Evolutionary conservation across 164 flowering plant genomes (phyloP).

Genomic region (Vitis rotundifolia): DNA sequence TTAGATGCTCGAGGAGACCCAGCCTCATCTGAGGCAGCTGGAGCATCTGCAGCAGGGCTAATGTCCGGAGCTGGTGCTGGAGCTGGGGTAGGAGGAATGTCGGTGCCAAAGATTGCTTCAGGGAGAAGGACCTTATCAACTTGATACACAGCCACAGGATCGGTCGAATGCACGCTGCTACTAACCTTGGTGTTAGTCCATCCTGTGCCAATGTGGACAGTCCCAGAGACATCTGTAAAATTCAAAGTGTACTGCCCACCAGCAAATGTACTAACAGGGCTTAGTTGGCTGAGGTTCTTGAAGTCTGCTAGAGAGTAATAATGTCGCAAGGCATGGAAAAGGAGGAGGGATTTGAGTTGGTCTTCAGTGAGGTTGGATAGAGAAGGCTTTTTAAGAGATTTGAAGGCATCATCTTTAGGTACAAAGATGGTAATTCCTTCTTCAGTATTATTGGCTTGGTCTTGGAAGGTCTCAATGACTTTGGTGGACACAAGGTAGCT

Average conservation of each 20-base stretch:
- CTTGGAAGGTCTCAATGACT: conserved; percentile 80
- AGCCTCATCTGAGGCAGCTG: conserved; percentile 13
- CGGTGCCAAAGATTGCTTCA: conserved; percentile 77
- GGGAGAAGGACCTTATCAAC: conserved; percentile 78
- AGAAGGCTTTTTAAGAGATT: conserved; percentile 61
- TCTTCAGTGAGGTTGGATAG: conserved; percentile 67
- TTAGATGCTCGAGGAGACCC: conserved; percentile 30
- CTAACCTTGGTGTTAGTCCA: conserved; percentile 68
- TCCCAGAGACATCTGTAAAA: conserved; percentile 66
- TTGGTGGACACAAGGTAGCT: conserved; percentile 55
- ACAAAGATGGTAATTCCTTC: conserved; percentile 86
- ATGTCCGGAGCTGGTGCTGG: conserved; percentile 79
- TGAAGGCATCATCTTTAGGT: conserved; percentile 74
- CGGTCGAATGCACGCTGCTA: conserved; percentile 71
- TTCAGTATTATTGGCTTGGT: conserved; percentile 81
- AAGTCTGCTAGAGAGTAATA: conserved; percentile 73
- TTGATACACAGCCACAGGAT: conserved; percentile 77
- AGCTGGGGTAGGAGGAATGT: conserved; percentile 71
- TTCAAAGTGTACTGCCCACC: conserved; percentile 66
- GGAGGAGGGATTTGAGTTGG: conserved; percentile 65
- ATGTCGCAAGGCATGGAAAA: conserved; percentile 75
- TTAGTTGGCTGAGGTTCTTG: conserved; percentile 60
- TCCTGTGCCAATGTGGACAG: conserved; percentile 57
- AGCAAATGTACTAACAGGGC: conserved; percentile 68
- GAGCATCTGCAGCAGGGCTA: conserved; percentile 53